phyloP scores from a whole-genome alignment of 2,329 filamentous ascomycete species.

The Chrysoporthe austroafricana region DNA sequence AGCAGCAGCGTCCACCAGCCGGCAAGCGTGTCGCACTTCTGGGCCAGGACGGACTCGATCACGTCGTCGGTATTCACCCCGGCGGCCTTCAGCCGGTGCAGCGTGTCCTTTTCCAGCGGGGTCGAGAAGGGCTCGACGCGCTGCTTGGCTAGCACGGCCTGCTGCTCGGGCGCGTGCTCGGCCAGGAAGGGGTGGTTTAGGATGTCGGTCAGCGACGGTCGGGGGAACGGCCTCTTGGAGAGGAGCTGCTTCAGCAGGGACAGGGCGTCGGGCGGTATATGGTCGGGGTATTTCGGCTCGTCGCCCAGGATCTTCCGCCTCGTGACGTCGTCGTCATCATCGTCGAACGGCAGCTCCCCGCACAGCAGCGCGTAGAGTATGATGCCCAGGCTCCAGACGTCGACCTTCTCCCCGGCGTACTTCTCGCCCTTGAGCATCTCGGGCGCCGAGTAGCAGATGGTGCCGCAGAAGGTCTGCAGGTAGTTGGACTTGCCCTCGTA shows the following conservation, averaged over 20 bases:
- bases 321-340: constrained; percentile 88
- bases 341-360: constrained; percentile 91
- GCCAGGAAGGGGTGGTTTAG: constrained; percentile 84
- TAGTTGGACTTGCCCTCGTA: constrained; percentile 96
- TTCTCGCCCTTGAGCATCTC: constrained; percentile 99
- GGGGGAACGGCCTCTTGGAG: constrained; percentile 84
- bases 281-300: constrained; percentile 83
- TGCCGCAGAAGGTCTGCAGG: constrained; percentile 96
- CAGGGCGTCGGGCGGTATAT: constrained; percentile 77
- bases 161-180: constrained; percentile 85
- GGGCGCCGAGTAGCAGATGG: constrained; percentile 94
- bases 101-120: constrained; percentile 82
- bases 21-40: constrained; percentile 85
- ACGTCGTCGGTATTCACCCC: constrained; percentile 94
- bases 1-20: constrained; percentile 96
- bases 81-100: constrained; percentile 90
- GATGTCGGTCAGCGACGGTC: constrained; percentile 83
- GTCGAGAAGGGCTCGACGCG: constrained; percentile 84
- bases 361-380: constrained; percentile 83
- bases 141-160: constrained; percentile 83
- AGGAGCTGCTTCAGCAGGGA: constrained; percentile 78
- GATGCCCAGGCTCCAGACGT: constrained; percentile 90
- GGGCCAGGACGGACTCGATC: constrained; percentile 89
- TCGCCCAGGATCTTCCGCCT: constrained; percentile 82
- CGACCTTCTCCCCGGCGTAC: constrained; percentile 96